These are phyloP conservation scores for Mrakia frigida DNA, from an alignment of 768 basidiomycete species.

Conservation along the genomic window DNA sequence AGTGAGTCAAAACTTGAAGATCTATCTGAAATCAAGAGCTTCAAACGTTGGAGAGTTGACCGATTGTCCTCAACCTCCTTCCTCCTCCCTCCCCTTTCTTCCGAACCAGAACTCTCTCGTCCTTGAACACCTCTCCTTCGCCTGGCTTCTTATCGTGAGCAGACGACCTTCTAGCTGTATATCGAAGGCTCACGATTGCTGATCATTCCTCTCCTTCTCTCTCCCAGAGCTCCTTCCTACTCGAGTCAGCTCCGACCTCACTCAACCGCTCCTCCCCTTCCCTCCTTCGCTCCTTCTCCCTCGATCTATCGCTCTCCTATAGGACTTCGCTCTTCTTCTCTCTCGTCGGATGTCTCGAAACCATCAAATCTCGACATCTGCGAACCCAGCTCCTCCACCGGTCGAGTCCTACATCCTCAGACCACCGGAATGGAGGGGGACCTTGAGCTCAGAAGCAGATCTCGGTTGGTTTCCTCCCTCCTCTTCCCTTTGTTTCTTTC, in stretches of 20 bases:
- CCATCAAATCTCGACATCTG: constrained; percentile 11
- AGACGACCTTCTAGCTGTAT: neutral
- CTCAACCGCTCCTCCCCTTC: neutral
- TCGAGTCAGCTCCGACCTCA: neutral
- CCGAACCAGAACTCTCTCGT: no score
- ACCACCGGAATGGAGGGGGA: constrained; percentile 20
- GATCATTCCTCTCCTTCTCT: no score
- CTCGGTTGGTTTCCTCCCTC: constrained; percentile 5
- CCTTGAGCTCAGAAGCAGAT: constrained; percentile 22
- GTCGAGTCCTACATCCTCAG: constrained; percentile 9
- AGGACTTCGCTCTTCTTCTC: neutral
- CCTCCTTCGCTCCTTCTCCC: neutral
- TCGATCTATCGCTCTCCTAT: neutral
- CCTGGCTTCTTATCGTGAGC: neutral
- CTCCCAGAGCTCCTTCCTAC: no score
- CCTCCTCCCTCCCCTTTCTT: no score
- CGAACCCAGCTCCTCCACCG: constrained; percentile 1
- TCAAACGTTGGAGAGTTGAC: no score
- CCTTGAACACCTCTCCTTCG: no score
- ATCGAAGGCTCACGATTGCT: no score
- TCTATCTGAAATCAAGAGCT: no score
- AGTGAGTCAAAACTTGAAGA: no score
- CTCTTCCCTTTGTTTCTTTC: neutral
- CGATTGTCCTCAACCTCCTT: no score
- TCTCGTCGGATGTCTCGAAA: neutral